Base-by-base conservation (phyloP, 148 eudicot species). In the Chenopodium formosanum region DNA sequence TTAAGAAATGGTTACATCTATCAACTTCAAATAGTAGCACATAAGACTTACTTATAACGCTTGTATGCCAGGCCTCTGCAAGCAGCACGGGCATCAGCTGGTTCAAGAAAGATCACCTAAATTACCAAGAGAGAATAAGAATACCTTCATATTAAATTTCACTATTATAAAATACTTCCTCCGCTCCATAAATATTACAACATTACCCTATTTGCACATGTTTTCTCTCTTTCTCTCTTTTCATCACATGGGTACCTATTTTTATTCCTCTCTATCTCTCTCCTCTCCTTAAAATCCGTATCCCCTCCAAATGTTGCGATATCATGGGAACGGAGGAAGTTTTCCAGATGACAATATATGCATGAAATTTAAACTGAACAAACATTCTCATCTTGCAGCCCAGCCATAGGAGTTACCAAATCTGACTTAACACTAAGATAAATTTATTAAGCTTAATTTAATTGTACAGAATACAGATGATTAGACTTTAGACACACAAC, bases 81-180 rank as follows among this genome's bases (percentile, higher is more conserved):
- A 80, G 97, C 99, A 74, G 90, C 81, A 70, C 99, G 95, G 66
- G 98, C 99, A 79, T 94, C 94, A 75, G 93, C 85, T 58, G 98
- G 97, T 89, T 96, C 97, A 85, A 92, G 92, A 82, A 89, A 96
- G 79, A 92, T 85, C 29, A 90, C 98, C 99, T 96, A 88, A 37
- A 62, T 13, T 50, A 50, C 53, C 53, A 50, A 50, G 16, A 50
- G 14, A 22, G 66, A 62, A 62, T 27, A 62, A 62, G 66, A 2
- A 62, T 62, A 62, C 23, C 12, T 22, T 22, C n/a, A 62, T n/a
- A 62, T 62, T 22, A 62, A 20, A n/a, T 9, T 1, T 58, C 63
- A 58, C 63, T 58, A 58, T 58, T 19, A 20, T 20, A 4, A 62
- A 20, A 62, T 20, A 9, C n/a, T 34, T 34, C 37, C 37, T 34